Percentiles rank a stretch among this genome's conserved stretches.
phyloP scores from a whole-genome alignment of 1,284 basidiomycete species.

The Macrocystidia cucumis region DNA sequence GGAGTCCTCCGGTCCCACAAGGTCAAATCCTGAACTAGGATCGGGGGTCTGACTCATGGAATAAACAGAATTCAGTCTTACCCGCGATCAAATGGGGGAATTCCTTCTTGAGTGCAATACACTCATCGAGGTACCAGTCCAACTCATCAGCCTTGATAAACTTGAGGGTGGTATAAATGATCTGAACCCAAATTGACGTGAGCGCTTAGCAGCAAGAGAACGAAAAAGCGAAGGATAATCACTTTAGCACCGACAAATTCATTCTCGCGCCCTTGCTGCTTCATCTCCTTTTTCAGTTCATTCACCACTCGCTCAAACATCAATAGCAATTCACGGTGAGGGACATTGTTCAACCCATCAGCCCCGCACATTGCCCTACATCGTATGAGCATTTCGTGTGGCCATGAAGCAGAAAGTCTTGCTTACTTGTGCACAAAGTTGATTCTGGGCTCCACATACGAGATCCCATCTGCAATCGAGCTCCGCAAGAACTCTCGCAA shows the following conservation, averaged over 20 bases:
- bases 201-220: neutral
- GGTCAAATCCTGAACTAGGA: slow-evolving; percentile 62
- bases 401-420: slow-evolving; percentile 2
- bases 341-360: slow-evolving; percentile 48
- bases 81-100: slow-evolving; percentile 71
- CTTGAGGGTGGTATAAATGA: slow-evolving; percentile 67
- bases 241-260: slow-evolving; percentile 64
- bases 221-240: slow-evolving; percentile 7
- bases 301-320: slow-evolving; percentile 50
- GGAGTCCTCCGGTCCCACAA: slow-evolving; percentile 71
- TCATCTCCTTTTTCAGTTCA: slow-evolving; percentile 47
- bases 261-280: slow-evolving; percentile 39
- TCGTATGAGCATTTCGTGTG: neutral
- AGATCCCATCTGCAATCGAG: slow-evolving; percentile 67
- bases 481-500: slow-evolving; percentile 54
- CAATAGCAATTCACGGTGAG: slow-evolving; percentile 53
- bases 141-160: slow-evolving; percentile 50
- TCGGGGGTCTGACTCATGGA: slow-evolving; percentile 3
- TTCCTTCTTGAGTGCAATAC: slow-evolving; percentile 62
- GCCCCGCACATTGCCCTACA: slow-evolving; percentile 42
- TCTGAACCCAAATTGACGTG: slow-evolving; percentile 23
- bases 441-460: slow-evolving; percentile 64
- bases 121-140: slow-evolving; percentile 65
- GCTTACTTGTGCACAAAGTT: slow-evolving; percentile 56
- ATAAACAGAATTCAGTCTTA: slow-evolving; percentile 14